A percentile compares a stretch with the other conserved stretches of the same genome.
Evolutionary conservation across 257 asterid species (phyloP).

Genomic region (Ocimum tenuiflorum): DNA sequence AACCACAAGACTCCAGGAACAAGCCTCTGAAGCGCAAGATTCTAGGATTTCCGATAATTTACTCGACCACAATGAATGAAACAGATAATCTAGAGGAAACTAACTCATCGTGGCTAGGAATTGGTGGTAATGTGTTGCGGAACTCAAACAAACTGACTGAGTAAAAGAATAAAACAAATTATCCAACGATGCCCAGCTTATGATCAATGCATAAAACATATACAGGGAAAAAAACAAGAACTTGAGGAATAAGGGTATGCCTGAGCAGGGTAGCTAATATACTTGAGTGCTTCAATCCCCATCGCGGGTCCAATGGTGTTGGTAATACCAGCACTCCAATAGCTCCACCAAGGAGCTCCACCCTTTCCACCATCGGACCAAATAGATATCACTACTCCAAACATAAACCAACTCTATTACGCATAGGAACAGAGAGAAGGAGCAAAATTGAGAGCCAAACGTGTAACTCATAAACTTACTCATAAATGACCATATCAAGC

Average conservation of each 20-base stretch:
- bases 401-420: slow-evolving; percentile 3
- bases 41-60: not conserved
- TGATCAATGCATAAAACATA: not conserved
- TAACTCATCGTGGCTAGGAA: not conserved
- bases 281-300: slow-evolving; percentile 96
- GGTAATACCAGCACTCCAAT: slow-evolving; percentile 98
- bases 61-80: not conserved
- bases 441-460: not conserved
- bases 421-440: not conserved
- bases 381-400: slow-evolving; percentile 62
- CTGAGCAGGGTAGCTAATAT: slow-evolving; percentile 98
- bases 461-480: slow-evolving; percentile 46
- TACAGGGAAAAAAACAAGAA: not conserved
- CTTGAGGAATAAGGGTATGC: slow-evolving; percentile 20
- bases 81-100: no score
- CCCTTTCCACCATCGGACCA: slow-evolving; percentile 66
- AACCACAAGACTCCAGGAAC: not conserved
- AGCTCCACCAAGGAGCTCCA: slow-evolving; percentile 99
- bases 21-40: not conserved
- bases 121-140: not conserved
- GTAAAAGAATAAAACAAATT: not conserved
- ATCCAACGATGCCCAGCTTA: not conserved
- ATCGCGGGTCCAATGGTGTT: slow-evolving; percentile 97
- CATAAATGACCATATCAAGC: slow-evolving; percentile 82
- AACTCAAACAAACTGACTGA: not conserved